phyloP scores from a whole-genome alignment of 805 yeast genomes.

The Wickerhamomyces pijperi region DNA sequence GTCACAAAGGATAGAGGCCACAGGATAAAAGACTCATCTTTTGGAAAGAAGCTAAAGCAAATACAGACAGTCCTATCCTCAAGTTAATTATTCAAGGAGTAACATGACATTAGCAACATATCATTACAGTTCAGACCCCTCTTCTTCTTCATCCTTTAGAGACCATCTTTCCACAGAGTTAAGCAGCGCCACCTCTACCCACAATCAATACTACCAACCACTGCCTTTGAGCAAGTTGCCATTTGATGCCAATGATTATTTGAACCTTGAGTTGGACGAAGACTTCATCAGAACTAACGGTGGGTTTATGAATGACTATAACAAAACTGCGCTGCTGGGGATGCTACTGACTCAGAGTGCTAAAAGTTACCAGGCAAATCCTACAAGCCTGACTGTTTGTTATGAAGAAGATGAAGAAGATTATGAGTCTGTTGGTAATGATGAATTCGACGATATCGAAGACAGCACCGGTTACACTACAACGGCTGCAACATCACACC shows the following conservation, averaged over 20 bases:
- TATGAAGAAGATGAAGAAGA: not conserved
- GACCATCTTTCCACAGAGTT: too few relatives aligned
- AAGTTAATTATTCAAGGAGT: too few relatives aligned
- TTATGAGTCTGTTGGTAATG: not conserved
- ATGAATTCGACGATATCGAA: not conserved
- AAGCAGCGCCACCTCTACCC: not conserved
- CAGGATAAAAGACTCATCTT: too few relatives aligned
- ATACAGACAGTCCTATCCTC: too few relatives aligned
- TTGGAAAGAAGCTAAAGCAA: too few relatives aligned
- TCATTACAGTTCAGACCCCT: not conserved
- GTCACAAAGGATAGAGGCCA: too few relatives aligned
- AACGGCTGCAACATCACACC: not conserved
- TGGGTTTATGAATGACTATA: not conserved
- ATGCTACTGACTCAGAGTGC: too few relatives aligned
- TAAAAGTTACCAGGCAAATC: too few relatives aligned
- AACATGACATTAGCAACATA: not conserved
- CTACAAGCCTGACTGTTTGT: not conserved
- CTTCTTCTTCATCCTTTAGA: not conserved
- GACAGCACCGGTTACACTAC: not conserved
- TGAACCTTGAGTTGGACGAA: not conserved
- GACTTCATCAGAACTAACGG: not conserved
- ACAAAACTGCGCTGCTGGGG: not conserved
- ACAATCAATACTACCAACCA: not conserved
- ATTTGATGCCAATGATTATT: not conserved
- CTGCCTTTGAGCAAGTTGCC: not conserved